phyloP scores from a whole-genome alignment of 2,329 filamentous ascomycete genomes.

The Didymella exigua region DNA sequence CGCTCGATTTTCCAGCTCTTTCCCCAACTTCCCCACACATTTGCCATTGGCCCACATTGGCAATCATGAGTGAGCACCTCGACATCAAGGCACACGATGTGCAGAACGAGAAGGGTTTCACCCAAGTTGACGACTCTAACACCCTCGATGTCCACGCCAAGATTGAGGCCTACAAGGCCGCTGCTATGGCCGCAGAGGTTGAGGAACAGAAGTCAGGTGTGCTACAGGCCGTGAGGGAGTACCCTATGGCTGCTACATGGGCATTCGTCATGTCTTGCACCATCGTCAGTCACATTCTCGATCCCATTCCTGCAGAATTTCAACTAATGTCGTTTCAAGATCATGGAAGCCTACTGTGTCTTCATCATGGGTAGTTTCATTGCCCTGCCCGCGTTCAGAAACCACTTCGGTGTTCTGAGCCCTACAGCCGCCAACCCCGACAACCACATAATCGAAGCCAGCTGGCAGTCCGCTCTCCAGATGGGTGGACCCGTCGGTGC shows the following conservation, averaged over 20 bases:
- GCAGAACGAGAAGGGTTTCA: constrained; percentile 31
- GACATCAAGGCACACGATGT: constrained; percentile 24
- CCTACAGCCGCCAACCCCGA: constrained; percentile 18
- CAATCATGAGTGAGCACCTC: constrained; percentile 31
- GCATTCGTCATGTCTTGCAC: constrained; percentile 62
- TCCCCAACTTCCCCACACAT: constrained; percentile 25
- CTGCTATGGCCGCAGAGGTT: constrained; percentile 64
- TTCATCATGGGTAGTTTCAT: constrained; percentile 67
- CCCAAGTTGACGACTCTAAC: constrained; percentile 25
- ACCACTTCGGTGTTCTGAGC: constrained; percentile 54
- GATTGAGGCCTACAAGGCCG: constrained; percentile 55
- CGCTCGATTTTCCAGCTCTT: constrained; percentile 22
- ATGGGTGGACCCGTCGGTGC: constrained; percentile 63
- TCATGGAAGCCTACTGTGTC: constrained; percentile 69
- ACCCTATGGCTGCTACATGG: constrained; percentile 61
- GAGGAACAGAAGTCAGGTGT: constrained; percentile 59
- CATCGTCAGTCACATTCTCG: constrained; percentile 51
- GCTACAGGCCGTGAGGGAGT: constrained; percentile 56
- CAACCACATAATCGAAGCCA: constrained; percentile 53
- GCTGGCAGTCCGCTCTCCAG: constrained; percentile 65
- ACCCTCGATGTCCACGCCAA: constrained; percentile 48
- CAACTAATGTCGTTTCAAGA: constrained; percentile 49
- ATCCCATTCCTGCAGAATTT: constrained; percentile 15
- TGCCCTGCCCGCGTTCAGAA: constrained; percentile 56
- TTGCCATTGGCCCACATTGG: constrained; percentile 24